Conservation (phyloP, 1,284 basidiomycete genomes). For the Leccinum subrobustum region DNA sequence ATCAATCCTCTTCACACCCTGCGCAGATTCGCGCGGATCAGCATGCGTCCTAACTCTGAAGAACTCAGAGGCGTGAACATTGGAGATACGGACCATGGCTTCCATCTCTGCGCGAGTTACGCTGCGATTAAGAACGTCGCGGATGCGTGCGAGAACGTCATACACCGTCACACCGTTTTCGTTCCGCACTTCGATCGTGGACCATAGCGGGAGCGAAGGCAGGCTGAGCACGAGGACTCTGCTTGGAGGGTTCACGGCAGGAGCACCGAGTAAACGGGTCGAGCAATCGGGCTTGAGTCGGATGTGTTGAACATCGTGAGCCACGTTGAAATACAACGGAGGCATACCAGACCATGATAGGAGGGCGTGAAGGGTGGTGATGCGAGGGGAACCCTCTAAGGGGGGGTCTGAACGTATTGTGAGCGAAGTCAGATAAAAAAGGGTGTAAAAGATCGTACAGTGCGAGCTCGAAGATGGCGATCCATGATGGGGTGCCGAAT, state of each 20-base stretch:
- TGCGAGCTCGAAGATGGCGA: conserved; percentile 16
- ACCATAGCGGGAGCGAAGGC: conserved; percentile 27
- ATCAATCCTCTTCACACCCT: conserved; percentile 35
- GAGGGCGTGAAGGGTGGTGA: conserved; percentile 31
- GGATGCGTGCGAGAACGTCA: conserved; percentile 30
- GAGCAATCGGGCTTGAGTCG: conserved; percentile 22
- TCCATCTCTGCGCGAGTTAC: conserved; percentile 28
- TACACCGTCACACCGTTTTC: conserved; percentile 27
- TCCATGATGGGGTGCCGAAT: conserved; percentile 19
- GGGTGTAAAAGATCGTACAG: conserved; percentile 11
- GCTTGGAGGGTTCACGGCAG: conserved; percentile 25
- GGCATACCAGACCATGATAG: conserved; percentile 20
- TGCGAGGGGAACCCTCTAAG: conserved; percentile 8
- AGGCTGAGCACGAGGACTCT: conserved; percentile 20
- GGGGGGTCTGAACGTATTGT: conserved; percentile 12
- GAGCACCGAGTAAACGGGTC: conserved; percentile 17
- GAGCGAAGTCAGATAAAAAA: not conserved
- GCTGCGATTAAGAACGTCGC: conserved; percentile 27
- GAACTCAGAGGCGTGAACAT: conserved; percentile 26
- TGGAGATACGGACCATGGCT: conserved; percentile 22
- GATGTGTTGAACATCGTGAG: conserved; percentile 26
- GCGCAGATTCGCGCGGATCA: conserved; percentile 36
- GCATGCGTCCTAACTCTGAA: conserved; percentile 28
- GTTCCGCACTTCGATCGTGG: conserved; percentile 33
- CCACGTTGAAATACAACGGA: conserved; percentile 27